These are phyloP conservation scores for Clitopilus passeckerianus DNA, from an alignment of 768 basidiomycete genomes.

Conservation along the genomic window DNA sequence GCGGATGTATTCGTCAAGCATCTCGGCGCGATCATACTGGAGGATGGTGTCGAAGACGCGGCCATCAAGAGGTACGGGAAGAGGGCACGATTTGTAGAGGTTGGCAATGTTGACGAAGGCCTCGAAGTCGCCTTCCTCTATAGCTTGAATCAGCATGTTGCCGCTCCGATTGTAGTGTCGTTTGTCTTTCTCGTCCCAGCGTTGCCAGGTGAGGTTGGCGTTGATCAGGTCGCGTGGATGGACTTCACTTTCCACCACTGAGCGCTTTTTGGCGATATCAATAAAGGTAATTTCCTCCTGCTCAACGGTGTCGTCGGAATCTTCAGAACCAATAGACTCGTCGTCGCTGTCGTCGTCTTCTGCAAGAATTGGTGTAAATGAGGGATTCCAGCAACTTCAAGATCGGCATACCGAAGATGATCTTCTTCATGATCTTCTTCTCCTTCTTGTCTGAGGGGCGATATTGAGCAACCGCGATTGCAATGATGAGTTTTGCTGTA, in stretches of 20 bases:
- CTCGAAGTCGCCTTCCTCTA: conserved; percentile 43
- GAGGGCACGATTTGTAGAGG: conserved; percentile 33
- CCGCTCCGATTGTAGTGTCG: background rate
- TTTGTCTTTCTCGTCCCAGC: background rate
- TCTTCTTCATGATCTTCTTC: conserved; percentile 25
- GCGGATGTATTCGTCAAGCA: conserved; percentile 55
- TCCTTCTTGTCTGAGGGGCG: conserved; percentile 27
- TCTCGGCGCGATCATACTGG: conserved; percentile 34
- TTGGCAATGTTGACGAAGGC: conserved; percentile 43
- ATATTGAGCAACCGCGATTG: conserved; percentile 53
- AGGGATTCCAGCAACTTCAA: background rate
- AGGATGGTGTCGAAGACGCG: conserved; percentile 25
- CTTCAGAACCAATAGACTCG: conserved; percentile 34
- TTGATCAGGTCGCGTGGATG: conserved; percentile 35
- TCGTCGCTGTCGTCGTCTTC: conserved; percentile 18
- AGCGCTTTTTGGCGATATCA: conserved; percentile 47
- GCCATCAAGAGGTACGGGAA: conserved; percentile 18
- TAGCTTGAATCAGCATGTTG: conserved; percentile 26
- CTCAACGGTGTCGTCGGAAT: conserved; percentile 29
- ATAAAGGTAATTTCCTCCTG: conserved; percentile 37
- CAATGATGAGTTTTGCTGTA: conserved; percentile 54
- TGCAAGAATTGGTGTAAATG: background rate
- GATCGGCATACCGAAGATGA: conserved; percentile 26
- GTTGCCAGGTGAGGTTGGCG: background rate
- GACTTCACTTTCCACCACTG: conserved; percentile 32